A percentile compares a stretch with the other conserved stretches of the same genome.
Evolutionary conservation across 2,329 filamentous ascomycete genomes (phyloP).

Genomic region (Apiospora sp.): DNA sequence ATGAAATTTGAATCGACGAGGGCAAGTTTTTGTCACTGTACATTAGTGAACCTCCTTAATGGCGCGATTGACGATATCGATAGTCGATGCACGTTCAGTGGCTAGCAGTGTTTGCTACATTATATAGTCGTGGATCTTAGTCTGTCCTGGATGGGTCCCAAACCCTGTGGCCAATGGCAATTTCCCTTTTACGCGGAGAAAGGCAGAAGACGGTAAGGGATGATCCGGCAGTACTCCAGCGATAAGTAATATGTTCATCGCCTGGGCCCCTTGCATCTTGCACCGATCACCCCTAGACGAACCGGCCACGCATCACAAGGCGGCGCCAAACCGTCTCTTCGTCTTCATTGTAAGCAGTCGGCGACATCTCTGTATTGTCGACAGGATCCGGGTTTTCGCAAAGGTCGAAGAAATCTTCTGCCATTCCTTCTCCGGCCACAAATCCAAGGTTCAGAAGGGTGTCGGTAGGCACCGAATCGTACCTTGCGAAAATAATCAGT

Average conservation of each 20-base stretch:
- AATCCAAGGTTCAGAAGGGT: conserved; percentile 45
- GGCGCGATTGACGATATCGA: not conserved
- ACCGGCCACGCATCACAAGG: conserved; percentile 44
- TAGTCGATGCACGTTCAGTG: not conserved
- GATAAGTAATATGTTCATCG: not conserved
- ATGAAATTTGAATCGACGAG: not conserved
- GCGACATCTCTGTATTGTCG: conserved; percentile 36
- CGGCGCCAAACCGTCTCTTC: conserved; percentile 45
- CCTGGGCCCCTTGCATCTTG: not conserved
- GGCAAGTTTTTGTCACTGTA: not conserved
- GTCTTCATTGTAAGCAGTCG: conserved; percentile 39
- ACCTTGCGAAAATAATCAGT: conserved; percentile 33
- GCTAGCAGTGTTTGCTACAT: not conserved
- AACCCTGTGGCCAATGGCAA: not conserved
- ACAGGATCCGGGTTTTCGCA: conserved; percentile 45
- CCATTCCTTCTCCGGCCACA: conserved; percentile 42
- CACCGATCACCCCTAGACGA: conserved; percentile 34
- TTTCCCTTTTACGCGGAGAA: not conserved
- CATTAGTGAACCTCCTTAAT: not conserved
- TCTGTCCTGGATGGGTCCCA: not conserved
- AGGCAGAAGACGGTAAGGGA: not conserved
- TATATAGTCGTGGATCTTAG: not conserved
- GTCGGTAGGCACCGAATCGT: conserved; percentile 42
- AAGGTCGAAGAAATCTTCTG: conserved; percentile 43
- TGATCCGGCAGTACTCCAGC: not conserved